Percentiles rank a stretch among this genome's conserved stretches.
Evolutionary conservation across 1,284 basidiomycete genomes (phyloP).

Genomic region (Ustilago lituana): DNA sequence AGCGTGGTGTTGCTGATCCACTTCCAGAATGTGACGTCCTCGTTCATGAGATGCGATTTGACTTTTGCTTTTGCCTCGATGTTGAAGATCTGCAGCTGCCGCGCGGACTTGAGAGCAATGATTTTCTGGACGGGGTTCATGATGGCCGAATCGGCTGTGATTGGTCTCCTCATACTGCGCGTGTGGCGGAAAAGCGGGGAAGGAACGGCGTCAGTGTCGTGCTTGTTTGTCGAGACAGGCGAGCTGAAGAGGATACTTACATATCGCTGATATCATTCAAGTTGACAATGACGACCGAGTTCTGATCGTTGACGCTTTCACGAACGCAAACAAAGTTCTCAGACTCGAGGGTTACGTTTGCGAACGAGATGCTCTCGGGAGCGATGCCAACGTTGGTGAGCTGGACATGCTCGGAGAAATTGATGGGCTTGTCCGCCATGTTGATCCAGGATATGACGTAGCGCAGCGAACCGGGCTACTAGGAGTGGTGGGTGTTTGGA

Average conservation of each 20-base stretch:
- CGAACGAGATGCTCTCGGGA: constrained; percentile 95
- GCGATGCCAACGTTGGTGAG: constrained; percentile 95
- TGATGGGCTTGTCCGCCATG: constrained; percentile 67
- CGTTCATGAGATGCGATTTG: constrained; percentile 89
- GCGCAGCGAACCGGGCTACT: constrained; percentile 14
- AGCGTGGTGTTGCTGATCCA: constrained; percentile 92
- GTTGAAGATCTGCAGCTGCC: constrained; percentile 96
- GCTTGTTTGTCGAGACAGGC: no score
- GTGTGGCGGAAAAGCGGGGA: not conserved
- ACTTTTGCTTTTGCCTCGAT: constrained; percentile 96
- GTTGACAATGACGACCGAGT: constrained; percentile 66
- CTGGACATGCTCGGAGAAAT: constrained; percentile 71
- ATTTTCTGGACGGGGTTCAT: constrained; percentile 99
- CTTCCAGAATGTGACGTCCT: constrained; percentile 98
- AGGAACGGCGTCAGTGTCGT: not conserved
- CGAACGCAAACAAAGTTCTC: constrained; percentile 96
- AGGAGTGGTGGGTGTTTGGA: no score
- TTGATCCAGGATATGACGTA: constrained; percentile 8
- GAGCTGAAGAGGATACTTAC: constrained; percentile 34
- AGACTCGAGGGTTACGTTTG: constrained; percentile 93
- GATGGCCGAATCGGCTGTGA: constrained; percentile 96
- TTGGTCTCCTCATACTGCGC: constrained; percentile 81
- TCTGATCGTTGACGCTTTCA: constrained; percentile 70
- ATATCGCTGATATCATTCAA: constrained; percentile 64
- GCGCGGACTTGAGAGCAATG: constrained; percentile 84